Conservation (phyloP, 2,329 filamentous ascomycete species). For the Graphilbum fragrans region DNA sequence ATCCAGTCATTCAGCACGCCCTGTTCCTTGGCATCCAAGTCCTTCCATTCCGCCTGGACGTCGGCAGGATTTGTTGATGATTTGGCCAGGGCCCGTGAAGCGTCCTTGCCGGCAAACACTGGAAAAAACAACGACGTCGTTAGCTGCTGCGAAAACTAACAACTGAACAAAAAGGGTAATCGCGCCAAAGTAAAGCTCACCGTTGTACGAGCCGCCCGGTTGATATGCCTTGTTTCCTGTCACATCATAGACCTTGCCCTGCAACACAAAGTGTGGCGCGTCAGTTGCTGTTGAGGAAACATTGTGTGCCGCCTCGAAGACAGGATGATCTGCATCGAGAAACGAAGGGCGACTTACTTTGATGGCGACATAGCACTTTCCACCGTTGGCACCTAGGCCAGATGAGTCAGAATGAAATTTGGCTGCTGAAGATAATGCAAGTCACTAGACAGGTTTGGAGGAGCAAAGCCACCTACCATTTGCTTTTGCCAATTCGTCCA, state of each 20-base stretch:
- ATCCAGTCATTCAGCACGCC: conserved; percentile 81
- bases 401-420: neutral
- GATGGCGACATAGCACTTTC: conserved; percentile 56
- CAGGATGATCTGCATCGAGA: neutral
- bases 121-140: neutral
- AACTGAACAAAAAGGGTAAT: neutral
- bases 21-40: conserved; percentile 76
- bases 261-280: neutral
- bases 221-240: conserved; percentile 80
- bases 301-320: too few relatives aligned
- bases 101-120: conserved; percentile 96
- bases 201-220: conserved; percentile 70
- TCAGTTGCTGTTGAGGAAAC: too few relatives aligned
- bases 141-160: neutral
- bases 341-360: conserved; percentile 31
- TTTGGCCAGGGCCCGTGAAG: conserved; percentile 79
- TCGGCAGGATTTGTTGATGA: conserved; percentile 82
- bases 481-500: conserved; percentile 67
- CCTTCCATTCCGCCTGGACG: conserved; percentile 69
- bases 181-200: conserved; percentile 35
- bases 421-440: neutral
- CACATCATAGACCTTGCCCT: conserved; percentile 93
- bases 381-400: conserved; percentile 51
- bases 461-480: conserved; percentile 54
- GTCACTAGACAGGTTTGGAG: neutral